A percentile compares a stretch with the other conserved stretches of the same genome.
Conservation (phyloP, 177 flowering plant genomes). For the Vitis hybrid region DNA sequence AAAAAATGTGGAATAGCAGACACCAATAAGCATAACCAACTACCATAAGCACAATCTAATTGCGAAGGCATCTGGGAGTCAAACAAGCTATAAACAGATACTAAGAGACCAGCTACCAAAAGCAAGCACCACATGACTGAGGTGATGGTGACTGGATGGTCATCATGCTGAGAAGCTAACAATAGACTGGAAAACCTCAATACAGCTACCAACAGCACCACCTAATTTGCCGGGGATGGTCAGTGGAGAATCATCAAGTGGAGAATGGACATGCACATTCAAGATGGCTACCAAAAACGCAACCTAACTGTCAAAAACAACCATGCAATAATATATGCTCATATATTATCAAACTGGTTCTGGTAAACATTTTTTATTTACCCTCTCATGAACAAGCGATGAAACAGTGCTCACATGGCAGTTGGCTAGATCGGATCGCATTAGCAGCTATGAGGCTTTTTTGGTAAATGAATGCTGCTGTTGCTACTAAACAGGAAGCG, state of each 20-base stretch:
- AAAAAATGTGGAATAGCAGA: too few relatives aligned
- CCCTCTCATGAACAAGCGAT: neutral
- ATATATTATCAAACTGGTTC: too few relatives aligned
- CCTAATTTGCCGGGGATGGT: neutral
- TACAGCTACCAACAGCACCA: constrained; percentile 1
- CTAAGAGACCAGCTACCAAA: too few relatives aligned
- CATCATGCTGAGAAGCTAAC: neutral
- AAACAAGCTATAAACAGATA: too few relatives aligned
- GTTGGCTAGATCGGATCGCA: neutral
- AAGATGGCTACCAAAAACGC: too few relatives aligned
- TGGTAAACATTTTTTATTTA: neutral
- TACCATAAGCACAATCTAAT: too few relatives aligned
- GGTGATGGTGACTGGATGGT: neutral
- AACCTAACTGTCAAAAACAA: too few relatives aligned
- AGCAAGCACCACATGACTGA: neutral
- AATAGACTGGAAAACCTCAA: neutral
- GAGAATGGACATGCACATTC: neutral
- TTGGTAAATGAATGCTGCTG: constrained; percentile 6
- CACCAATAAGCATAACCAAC: too few relatives aligned
- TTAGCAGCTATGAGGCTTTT: neutral
- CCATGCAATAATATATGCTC: neutral
- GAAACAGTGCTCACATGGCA: neutral
- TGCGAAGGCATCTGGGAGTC: too few relatives aligned
- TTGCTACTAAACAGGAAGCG: constrained; percentile 36
- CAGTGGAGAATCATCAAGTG: neutral